Evolutionary conservation across 1,284 basidiomycete species (phyloP), one percentile per base, ranked within the genome.

Genomic region (Austroboletus niveus): DNA sequence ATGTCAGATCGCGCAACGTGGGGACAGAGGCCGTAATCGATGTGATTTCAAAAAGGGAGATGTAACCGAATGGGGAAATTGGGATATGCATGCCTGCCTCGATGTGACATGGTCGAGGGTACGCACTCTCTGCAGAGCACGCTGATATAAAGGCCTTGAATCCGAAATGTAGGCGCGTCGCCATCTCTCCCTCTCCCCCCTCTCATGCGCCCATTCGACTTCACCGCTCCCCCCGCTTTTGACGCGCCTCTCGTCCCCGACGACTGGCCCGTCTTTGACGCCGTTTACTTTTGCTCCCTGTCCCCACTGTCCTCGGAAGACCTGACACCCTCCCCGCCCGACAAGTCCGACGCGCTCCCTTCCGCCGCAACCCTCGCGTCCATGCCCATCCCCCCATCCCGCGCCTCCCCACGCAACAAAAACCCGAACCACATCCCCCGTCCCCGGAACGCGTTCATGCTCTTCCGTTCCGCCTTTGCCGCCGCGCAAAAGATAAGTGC

Each of bases 381-480:
- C 40, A 66, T 70, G 58, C 62, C 65, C 3, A 55, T 68, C 8
- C 69, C 65, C 42, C 64, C 57, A 15, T 61, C 65, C 1, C 64
- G 65, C 44, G 34, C 45, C 4, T 53, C 62, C 0, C 53, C 66
- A 8, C 67, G 69, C 2, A 67, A 69, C 48, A 69, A 65, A 22
- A 46, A 68, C 38, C 66, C 68, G 1, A 42, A 65, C 17, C 73
- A 72, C 57, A 77, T 91, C 49, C 87, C 86, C 46, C 82, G 91
- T 12, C 92, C 91, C 0, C 76, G 85, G 30, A 94, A 93, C 66
- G 83, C 88, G 27, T 94, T 92, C 74, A 90, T 94, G 72, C 78
- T 93, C 64, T 94, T 88, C 68, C 81, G 90, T 42, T 85, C 85
- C 44, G 83, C 88, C 54, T 84, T 85, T 50, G 79, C 80, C 47